Conservation (phyloP, 2,329 filamentous ascomycete genomes). For the Colletotrichum graminicola region DNA sequence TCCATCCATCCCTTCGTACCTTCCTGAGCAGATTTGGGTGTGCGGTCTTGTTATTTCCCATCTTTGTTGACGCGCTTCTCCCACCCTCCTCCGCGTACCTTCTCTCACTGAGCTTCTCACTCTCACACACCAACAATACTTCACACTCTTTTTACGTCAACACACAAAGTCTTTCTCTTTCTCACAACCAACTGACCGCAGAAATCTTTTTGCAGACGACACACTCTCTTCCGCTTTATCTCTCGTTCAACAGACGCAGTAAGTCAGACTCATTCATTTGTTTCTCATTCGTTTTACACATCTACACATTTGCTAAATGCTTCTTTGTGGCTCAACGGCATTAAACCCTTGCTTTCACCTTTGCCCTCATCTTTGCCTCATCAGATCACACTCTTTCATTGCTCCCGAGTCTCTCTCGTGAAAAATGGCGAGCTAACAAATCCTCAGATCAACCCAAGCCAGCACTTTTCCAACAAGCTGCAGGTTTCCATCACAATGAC, state of each 20-base stretch:
- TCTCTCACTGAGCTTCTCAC: constrained; percentile 13
- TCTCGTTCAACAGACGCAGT: constrained; percentile 19
- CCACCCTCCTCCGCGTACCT: not conserved
- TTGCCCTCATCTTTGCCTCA: not conserved
- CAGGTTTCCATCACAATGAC: constrained; percentile 15
- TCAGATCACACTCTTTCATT: not conserved
- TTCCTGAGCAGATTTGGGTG: constrained; percentile 1
- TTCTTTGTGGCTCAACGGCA: not conserved
- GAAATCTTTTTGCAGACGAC: constrained; percentile 11
- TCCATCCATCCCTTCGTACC: not conserved
- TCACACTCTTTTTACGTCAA: constrained; percentile 3
- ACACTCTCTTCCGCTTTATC: constrained; percentile 1
- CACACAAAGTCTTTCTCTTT: not conserved
- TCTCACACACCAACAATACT: not conserved
- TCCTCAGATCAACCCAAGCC: not conserved
- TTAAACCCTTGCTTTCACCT: not conserved
- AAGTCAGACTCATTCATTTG: constrained; percentile 9
- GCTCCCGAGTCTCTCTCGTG: not conserved
- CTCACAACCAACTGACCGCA: constrained; percentile 5
- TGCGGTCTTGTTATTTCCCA: not conserved
- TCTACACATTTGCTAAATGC: not conserved
- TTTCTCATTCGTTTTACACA: not conserved
- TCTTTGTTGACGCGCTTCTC: constrained; percentile 25
- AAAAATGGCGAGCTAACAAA: constrained; percentile 9
- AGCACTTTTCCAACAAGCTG: constrained; percentile 5